Conservation (phyloP, 2,329 filamentous ascomycete species). For the Ascochyta lentis region DNA sequence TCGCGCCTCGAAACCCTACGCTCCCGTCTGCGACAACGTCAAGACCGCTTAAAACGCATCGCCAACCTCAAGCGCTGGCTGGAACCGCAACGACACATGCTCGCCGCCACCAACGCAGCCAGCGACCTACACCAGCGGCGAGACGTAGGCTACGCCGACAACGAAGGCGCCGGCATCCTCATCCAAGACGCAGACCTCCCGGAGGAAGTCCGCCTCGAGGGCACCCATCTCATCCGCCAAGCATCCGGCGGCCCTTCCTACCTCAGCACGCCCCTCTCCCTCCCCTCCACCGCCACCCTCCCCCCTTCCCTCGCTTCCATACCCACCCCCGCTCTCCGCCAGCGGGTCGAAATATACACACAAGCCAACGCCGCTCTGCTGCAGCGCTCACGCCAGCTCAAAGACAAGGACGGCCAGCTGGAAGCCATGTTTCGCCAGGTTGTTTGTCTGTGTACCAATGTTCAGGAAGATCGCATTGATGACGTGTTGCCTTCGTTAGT, state of each 20-base stretch:
- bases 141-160: slow-evolving; percentile 57
- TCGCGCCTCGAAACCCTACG: slow-evolving; percentile 75
- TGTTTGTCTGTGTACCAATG: slow-evolving; percentile 83
- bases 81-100: slow-evolving; percentile 69
- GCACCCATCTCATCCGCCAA: slow-evolving; percentile 37
- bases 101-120: slow-evolving; percentile 52
- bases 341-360: slow-evolving; percentile 73
- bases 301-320: slow-evolving; percentile 48
- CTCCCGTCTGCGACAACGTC: slow-evolving; percentile 67
- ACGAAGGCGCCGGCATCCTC: slow-evolving; percentile 40
- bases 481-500: slow-evolving; percentile 78
- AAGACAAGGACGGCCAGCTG: slow-evolving; percentile 80
- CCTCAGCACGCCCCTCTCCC: slow-evolving; percentile 34
- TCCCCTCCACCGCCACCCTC: slow-evolving; percentile 42
- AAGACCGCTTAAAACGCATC: slow-evolving; percentile 72
- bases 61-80: slow-evolving; percentile 77
- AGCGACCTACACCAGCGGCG: slow-evolving; percentile 52
- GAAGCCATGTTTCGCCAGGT: slow-evolving; percentile 89
- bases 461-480: slow-evolving; percentile 80
- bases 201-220: slow-evolving; percentile 35
- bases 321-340: slow-evolving; percentile 58
- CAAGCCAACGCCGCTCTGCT: slow-evolving; percentile 71
- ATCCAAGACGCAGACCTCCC: slow-evolving; percentile 39
- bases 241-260: slow-evolving; percentile 41
- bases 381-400: slow-evolving; percentile 72